Percentiles rank a stretch among this genome's conserved stretches.
These are phyloP conservation scores for Aspergillus bombycis DNA, from an alignment of 2,329 filamentous ascomycete genomes.

Conservation along the genomic window DNA sequence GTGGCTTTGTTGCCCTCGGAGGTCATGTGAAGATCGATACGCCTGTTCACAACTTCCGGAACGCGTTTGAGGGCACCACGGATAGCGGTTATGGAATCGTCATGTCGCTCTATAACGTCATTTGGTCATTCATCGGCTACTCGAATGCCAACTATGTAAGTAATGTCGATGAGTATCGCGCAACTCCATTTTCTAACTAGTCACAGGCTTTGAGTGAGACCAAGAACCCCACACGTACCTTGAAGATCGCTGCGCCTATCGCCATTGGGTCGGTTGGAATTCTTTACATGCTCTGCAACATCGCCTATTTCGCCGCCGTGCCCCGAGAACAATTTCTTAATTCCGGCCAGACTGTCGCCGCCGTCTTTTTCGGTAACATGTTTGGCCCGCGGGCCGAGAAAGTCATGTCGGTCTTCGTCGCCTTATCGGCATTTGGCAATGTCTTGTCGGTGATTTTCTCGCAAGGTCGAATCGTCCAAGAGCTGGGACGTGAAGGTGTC, in stretches of 20 bases:
- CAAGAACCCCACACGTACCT: slow-evolving; percentile 59
- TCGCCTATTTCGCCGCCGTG: slow-evolving; percentile 63
- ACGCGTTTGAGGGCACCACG: slow-evolving; percentile 43
- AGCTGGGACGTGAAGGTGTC: slow-evolving; percentile 71
- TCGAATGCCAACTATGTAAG: slow-evolving; percentile 65
- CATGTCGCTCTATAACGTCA: slow-evolving; percentile 63
- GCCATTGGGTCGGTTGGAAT: slow-evolving; percentile 59
- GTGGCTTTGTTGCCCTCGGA: slow-evolving; percentile 44
- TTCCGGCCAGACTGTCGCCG: slow-evolving; percentile 59
- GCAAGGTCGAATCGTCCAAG: slow-evolving; percentile 50
- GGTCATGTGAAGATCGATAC: slow-evolving; percentile 41
- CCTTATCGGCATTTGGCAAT: slow-evolving; percentile 64
- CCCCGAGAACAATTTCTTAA: slow-evolving; percentile 58
- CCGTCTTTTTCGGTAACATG: slow-evolving; percentile 62
- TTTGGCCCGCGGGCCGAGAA: slow-evolving; percentile 59
- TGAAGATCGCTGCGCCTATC: slow-evolving; percentile 60
- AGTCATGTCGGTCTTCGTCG: slow-evolving; percentile 64
- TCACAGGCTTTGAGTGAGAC: slow-evolving; percentile 56
- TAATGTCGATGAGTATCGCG: not conserved
- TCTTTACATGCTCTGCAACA: slow-evolving; percentile 61
- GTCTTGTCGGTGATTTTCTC: slow-evolving; percentile 61
- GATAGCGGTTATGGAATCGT: slow-evolving; percentile 53
- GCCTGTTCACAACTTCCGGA: slow-evolving; percentile 40
- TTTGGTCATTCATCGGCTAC: slow-evolving; percentile 64
- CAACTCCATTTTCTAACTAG: slow-evolving; percentile 20